Conservation (phyloP, 176 grass and related monocot genomes). For the Hordeum marinum region DNA sequence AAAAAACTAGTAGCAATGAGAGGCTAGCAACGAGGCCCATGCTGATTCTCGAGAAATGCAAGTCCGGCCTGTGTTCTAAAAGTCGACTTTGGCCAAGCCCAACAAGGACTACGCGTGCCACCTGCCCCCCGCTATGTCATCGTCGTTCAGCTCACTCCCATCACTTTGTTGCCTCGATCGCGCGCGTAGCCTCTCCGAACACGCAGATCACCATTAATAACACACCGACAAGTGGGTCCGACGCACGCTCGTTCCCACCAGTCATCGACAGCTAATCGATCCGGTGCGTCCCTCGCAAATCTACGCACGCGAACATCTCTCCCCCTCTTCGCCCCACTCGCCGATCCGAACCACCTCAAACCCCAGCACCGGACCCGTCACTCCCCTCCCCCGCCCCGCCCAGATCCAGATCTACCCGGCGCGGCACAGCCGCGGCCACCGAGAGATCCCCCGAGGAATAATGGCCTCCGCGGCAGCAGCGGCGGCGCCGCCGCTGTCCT, state of each 20-base stretch:
- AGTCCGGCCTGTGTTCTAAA: neutral
- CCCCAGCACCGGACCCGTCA: neutral
- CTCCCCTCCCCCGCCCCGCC: slow-evolving; percentile 9
- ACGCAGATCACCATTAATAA: neutral
- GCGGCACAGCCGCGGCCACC: slow-evolving; percentile 40
- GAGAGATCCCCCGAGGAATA: slow-evolving; percentile 27
- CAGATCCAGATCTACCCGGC: slow-evolving; percentile 68
- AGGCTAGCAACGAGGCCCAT: neutral
- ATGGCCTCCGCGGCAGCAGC: slow-evolving; percentile 27
- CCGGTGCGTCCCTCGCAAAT: slow-evolving; percentile 19
- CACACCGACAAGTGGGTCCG: neutral
- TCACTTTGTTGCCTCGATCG: slow-evolving; percentile 18
- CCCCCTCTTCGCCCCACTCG: neutral
- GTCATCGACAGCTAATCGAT: neutral
- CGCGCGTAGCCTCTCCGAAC: neutral
- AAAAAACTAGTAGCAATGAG: too few relatives aligned
- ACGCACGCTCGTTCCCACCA: neutral
- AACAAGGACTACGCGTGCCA: neutral
- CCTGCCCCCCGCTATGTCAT: neutral
- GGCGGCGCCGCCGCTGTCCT: slow-evolving; percentile 30
- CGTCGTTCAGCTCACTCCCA: neutral
- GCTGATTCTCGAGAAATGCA: neutral
- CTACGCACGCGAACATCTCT: slow-evolving; percentile 33
- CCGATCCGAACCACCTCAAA: slow-evolving; percentile 56
- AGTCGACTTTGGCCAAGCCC: neutral